Conservation (phyloP, 768 basidiomycete species). For the Mycena galericulata region DNA sequence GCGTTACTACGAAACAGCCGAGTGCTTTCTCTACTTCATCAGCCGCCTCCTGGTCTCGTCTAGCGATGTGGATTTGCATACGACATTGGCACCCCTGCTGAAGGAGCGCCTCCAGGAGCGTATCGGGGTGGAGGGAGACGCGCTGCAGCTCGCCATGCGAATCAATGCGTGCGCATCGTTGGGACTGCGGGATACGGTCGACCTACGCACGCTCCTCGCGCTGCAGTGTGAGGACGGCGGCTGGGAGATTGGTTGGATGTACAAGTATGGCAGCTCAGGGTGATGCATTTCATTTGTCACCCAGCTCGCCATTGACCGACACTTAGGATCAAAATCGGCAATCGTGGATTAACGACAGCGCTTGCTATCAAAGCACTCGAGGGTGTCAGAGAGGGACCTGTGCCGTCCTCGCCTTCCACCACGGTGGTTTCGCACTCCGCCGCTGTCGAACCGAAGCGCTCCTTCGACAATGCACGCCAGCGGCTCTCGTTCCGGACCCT, state of each 20-base stretch:
- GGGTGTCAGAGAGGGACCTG: conserved; percentile 11
- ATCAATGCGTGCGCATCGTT: conserved; percentile 57
- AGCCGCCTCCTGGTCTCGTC: conserved; percentile 55
- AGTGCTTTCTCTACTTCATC: conserved; percentile 66
- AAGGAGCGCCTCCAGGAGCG: conserved; percentile 62
- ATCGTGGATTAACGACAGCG: conserved; percentile 67
- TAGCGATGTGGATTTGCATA: conserved; percentile 50
- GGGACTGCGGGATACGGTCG: conserved; percentile 56
- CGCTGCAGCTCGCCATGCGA: conserved; percentile 69
- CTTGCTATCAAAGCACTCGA: conserved; percentile 64
- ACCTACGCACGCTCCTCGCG: conserved; percentile 57
- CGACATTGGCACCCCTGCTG: conserved; percentile 53
- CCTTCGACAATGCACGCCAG: conserved; percentile 3
- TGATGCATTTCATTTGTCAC: no score
- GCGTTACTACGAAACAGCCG: conserved; percentile 63
- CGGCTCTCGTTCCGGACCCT: conserved; percentile 7
- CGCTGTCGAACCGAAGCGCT: not conserved
- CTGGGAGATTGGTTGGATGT: conserved; percentile 68
- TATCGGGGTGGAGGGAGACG: conserved; percentile 61
- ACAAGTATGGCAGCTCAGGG: conserved; percentile 55
- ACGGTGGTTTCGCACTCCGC: conserved; percentile 10
- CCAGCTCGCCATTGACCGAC: no score
- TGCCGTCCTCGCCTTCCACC: conserved; percentile 4
- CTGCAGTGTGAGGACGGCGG: conserved; percentile 68
- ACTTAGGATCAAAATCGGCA: conserved; percentile 56